These are phyloP conservation scores for Backusella tuberculispora DNA, from an alignment of 192 early-diverging fungal species.

Conservation along the genomic window DNA sequence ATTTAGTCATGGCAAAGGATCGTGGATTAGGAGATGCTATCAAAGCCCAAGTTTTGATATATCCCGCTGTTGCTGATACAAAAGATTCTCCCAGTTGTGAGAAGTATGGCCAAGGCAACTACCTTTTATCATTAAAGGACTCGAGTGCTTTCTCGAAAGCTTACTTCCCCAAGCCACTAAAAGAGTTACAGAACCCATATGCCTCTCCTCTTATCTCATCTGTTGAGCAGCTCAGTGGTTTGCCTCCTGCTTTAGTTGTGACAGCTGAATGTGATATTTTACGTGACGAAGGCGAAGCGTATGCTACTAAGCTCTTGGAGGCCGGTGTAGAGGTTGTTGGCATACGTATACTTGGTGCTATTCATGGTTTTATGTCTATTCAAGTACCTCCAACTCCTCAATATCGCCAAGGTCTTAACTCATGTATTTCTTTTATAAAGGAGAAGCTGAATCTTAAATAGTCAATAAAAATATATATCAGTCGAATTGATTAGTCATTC, in stretches of 20 bases:
- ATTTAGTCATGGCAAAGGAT: slow-evolving; percentile 13
- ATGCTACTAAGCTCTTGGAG: not conserved
- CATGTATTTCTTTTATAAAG: not conserved
- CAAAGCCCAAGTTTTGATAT: slow-evolving; percentile 21
- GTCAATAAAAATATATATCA: not conserved
- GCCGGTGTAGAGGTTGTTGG: slow-evolving; percentile 31
- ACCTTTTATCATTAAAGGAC: not conserved
- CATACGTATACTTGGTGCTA: slow-evolving; percentile 24
- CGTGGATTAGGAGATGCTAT: not conserved
- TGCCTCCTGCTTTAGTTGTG: slow-evolving; percentile 26
- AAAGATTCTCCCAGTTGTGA: not conserved
- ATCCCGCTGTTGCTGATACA: slow-evolving; percentile 13
- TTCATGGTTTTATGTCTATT: slow-evolving; percentile 22
- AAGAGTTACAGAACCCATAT: not conserved
- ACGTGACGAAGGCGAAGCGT: slow-evolving; percentile 32
- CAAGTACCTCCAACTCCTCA: slow-evolving; percentile 2
- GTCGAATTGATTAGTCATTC: no score
- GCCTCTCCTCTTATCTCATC: not conserved
- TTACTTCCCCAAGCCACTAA: not conserved
- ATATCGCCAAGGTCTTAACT: not conserved
- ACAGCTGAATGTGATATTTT: slow-evolving; percentile 32
- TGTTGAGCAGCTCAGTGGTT: slow-evolving; percentile 20
- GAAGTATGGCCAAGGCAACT: slow-evolving; percentile 11
- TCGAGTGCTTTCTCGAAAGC: not conserved
- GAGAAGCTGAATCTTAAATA: not conserved